phyloP scores from a whole-genome alignment of 139 green algal species.

The Chara braunii region DNA sequence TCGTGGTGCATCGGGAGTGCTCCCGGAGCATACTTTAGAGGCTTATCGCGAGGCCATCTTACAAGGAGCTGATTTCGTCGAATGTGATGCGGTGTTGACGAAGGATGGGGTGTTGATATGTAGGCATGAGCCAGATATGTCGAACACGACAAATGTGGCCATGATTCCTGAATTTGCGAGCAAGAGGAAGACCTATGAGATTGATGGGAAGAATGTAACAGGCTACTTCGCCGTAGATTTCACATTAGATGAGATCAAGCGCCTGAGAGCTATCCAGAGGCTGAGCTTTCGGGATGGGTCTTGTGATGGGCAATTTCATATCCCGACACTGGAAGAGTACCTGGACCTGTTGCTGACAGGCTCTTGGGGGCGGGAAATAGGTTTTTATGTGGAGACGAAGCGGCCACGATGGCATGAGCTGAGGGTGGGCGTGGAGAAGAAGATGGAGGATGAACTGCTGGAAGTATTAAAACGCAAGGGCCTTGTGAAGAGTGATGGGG shows the following conservation, averaged over 20 bases:
- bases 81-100: conserved; percentile 62
- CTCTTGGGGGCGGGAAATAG: neutral
- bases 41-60: conserved; percentile 39
- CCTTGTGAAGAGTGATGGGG: too few species aligned
- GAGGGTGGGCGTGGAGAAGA: conserved; percentile 15
- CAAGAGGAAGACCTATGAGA: conserved; percentile 24
- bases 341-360: neutral
- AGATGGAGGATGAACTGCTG: conserved; percentile 21
- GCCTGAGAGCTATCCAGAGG: conserved; percentile 35
- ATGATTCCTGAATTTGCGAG: conserved; percentile 42
- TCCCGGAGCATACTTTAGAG: conserved; percentile 59
- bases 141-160: conserved; percentile 47
- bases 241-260: conserved; percentile 49
- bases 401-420: neutral
- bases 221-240: conserved; percentile 54
- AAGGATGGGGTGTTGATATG: conserved; percentile 51
- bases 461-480: conserved; percentile 8
- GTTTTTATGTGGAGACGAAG: conserved; percentile 28
- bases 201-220: conserved; percentile 43
- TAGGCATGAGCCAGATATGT: conserved; percentile 57
- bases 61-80: conserved; percentile 56
- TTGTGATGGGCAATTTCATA: conserved; percentile 14
- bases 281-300: conserved; percentile 18
- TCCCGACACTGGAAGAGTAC: conserved; percentile 17
- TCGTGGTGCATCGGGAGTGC: conserved; percentile 31